Evolutionary conservation across 2,329 filamentous ascomycete species (phyloP).

Genomic region (Ceratocystis destructans): DNA sequence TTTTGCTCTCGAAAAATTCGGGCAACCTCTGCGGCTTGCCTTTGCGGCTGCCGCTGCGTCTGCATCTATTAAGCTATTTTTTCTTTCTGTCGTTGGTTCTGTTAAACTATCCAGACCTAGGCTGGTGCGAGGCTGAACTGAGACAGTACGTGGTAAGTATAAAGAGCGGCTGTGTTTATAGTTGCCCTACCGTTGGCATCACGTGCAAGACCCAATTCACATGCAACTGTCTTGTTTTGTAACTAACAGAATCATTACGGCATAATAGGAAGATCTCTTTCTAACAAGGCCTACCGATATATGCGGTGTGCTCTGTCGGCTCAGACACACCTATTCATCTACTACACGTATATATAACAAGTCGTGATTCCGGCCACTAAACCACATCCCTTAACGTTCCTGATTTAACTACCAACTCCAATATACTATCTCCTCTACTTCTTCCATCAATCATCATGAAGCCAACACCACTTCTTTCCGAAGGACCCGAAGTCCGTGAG

Average conservation of each 20-base stretch:
- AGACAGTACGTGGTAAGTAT: slow-evolving; percentile 1
- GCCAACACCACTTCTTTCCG: not conserved
- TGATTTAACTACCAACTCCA: not conserved
- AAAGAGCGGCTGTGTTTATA: not conserved
- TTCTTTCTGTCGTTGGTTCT: not conserved
- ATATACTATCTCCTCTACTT: not conserved
- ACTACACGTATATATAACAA: not conserved
- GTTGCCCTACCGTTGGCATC: not conserved
- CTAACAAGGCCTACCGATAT: not conserved
- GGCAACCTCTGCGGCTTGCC: not conserved
- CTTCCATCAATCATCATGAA: not conserved
- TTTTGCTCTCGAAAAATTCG: not conserved
- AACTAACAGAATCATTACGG: not conserved
- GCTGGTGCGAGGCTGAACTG: not conserved
- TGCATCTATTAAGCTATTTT: not conserved
- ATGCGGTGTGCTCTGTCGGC: not conserved
- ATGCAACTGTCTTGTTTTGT: not conserved
- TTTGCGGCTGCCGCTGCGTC: not conserved
- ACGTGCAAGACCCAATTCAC: not conserved
- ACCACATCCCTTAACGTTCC: not conserved
- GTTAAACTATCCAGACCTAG: not conserved
- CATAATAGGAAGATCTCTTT: not conserved
- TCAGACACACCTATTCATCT: not conserved
- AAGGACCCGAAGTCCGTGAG: not conserved
- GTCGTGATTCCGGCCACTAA: not conserved